These are phyloP conservation scores for Rutstroemia sp. DNA, from an alignment of 2,329 filamentous ascomycete genomes.

Conservation along the genomic window DNA sequence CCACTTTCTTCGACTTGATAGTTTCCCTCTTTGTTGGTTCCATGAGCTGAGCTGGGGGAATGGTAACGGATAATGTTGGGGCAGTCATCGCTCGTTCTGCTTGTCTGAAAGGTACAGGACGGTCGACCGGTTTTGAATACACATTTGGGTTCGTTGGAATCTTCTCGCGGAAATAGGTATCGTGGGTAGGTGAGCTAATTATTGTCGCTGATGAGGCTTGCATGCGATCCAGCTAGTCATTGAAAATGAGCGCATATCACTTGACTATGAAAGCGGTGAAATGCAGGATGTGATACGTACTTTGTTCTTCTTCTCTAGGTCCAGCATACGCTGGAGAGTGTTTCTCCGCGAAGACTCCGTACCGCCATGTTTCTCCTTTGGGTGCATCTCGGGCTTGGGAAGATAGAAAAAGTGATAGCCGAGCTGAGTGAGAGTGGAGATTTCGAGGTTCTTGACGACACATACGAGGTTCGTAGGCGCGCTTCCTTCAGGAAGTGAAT, in stretches of 20 bases:
- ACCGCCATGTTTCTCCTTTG: conserved; percentile 11
- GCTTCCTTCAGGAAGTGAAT: no score
- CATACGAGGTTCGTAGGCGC: background rate
- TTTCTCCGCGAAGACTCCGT: conserved; percentile 14
- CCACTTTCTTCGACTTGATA: background rate
- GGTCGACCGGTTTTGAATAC: conserved; percentile 7
- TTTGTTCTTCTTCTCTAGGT: conserved; percentile 51
- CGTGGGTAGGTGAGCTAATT: background rate
- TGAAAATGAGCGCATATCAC: conserved; percentile 25
- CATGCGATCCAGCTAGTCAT: conserved; percentile 33
- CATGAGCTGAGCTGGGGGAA: conserved; percentile 9
- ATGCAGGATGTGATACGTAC: conserved; percentile 33
- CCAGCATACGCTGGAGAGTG: conserved; percentile 48
- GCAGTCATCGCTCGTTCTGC: conserved; percentile 20
- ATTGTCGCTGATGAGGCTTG: conserved; percentile 19
- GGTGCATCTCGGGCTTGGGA: conserved; percentile 10
- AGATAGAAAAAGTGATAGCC: conserved; percentile 4
- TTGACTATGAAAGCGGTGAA: background rate
- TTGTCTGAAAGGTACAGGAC: conserved; percentile 5
- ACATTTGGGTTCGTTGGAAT: conserved; percentile 7
- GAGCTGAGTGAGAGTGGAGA: background rate
- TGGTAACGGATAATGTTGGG: conserved; percentile 16
- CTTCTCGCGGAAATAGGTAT: conserved; percentile 5
- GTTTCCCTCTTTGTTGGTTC: background rate
- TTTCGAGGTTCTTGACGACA: background rate